These are phyloP conservation scores for Trichoderma erinaceum DNA, from an alignment of 495 filamentous ascomycete species.

Conservation along the genomic window DNA sequence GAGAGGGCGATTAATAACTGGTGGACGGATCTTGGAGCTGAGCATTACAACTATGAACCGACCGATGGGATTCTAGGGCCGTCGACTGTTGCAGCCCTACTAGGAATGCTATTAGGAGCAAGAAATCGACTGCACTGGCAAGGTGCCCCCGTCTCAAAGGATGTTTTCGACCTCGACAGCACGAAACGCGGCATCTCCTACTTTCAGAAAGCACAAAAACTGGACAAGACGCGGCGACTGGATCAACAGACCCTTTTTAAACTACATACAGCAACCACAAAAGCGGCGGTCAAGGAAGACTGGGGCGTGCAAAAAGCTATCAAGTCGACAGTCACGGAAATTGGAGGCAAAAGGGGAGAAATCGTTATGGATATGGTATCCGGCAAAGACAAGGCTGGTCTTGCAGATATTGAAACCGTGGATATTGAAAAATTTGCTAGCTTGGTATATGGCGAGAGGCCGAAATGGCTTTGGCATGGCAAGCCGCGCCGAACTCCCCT, in stretches of 20 bases:
- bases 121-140: constrained; percentile 75
- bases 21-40: constrained; percentile 92
- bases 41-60: constrained; percentile 85
- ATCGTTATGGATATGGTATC: constrained; percentile 91
- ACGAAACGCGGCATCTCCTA: constrained; percentile 76
- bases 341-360: constrained; percentile 91
- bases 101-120: constrained; percentile 84
- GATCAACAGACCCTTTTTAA: constrained; percentile 77
- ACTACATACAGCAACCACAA: constrained; percentile 75
- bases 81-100: constrained; percentile 80
- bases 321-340: constrained; percentile 89
- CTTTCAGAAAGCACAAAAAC: constrained; percentile 85
- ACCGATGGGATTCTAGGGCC: constrained; percentile 87
- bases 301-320: constrained; percentile 79
- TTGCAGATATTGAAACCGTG: constrained; percentile 84
- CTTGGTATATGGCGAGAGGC: constrained; percentile 67
- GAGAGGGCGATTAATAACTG: constrained; percentile 87
- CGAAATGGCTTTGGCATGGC: constrained; percentile 92
- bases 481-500: constrained; percentile 57
- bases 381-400: constrained; percentile 78
- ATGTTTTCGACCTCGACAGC: constrained; percentile 78
- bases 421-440: constrained; percentile 80
- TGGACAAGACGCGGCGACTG: constrained; percentile 68
- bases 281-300: constrained; percentile 75
- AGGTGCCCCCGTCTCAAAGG: constrained; percentile 80